phyloP scores from a whole-genome alignment of 2,329 filamentous ascomycete species.

The Aspergillus sp. region DNA sequence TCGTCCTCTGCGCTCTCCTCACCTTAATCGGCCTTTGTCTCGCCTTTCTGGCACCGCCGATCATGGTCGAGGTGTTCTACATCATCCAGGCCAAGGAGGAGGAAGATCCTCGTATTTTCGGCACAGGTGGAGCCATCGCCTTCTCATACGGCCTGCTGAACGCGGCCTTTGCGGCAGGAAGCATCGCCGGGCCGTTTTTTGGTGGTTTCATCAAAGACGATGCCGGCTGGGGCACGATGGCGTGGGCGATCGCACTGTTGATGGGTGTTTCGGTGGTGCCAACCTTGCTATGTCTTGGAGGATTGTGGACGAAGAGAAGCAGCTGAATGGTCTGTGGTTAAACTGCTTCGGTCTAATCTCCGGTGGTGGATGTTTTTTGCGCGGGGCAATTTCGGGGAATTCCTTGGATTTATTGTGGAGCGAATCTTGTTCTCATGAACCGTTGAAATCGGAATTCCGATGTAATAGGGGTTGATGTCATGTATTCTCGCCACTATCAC shows the following conservation, averaged over 20 bases:
- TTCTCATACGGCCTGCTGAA: slow-evolving; percentile 61
- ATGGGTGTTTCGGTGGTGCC: slow-evolving; percentile 19
- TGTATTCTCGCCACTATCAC: too few relatives aligned
- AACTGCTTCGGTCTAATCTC: too few relatives aligned
- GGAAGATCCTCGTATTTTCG: slow-evolving; percentile 64
- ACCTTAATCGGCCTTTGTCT: slow-evolving; percentile 55
- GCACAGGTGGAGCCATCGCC: slow-evolving; percentile 49
- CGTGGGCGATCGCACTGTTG: slow-evolving; percentile 19
- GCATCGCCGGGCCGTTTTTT: slow-evolving; percentile 55
- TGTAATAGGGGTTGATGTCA: too few relatives aligned
- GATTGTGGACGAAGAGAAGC: too few relatives aligned
- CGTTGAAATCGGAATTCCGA: too few relatives aligned
- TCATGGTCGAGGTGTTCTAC: slow-evolving; percentile 66
- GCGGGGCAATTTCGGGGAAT: too few relatives aligned
- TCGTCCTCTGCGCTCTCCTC: slow-evolving; percentile 60
- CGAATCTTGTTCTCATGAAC: too few relatives aligned
- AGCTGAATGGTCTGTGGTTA: too few relatives aligned
- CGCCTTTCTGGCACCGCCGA: slow-evolving; percentile 54
- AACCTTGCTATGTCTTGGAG: background rate
- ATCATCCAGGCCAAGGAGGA: slow-evolving; percentile 50
- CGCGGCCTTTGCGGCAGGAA: slow-evolving; percentile 55
- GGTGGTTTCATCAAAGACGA: slow-evolving; percentile 37
- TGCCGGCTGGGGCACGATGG: slow-evolving; percentile 23
- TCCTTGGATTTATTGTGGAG: too few relatives aligned
- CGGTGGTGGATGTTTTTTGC: too few relatives aligned